A percentile compares a stretch with the other conserved stretches of the same genome.
These are phyloP conservation scores for Populus trichocarpa DNA, from an alignment of 441 rosid genomes.

Conservation along the genomic window DNA sequence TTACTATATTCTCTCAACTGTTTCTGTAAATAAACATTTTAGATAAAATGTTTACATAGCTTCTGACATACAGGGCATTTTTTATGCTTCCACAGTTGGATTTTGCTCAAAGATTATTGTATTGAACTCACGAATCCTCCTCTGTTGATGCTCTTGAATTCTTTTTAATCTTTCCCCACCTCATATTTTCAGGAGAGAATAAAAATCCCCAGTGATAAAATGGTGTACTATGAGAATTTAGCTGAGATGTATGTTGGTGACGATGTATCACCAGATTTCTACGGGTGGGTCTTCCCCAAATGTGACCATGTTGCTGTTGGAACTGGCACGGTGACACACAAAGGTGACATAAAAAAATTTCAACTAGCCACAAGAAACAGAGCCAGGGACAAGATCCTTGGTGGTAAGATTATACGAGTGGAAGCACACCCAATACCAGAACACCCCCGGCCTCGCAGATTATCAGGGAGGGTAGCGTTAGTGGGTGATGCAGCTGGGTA, in stretches of 20 bases:
- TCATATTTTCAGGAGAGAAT: slow-evolving; percentile 65
- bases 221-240: slow-evolving; percentile 79
- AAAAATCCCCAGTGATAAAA: slow-evolving; percentile 75
- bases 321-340: slow-evolving; percentile 90
- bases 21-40: neutral
- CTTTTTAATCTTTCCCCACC: neutral
- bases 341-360: slow-evolving; percentile 88
- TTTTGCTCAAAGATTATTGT: neutral
- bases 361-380: slow-evolving; percentile 83
- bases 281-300: slow-evolving; percentile 99
- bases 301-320: slow-evolving; percentile 97
- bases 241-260: slow-evolving; percentile 96
- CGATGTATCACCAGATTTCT: slow-evolving; percentile 91
- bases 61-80: neutral
- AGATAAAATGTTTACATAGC: neutral
- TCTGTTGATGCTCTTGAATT: neutral
- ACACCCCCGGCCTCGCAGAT: slow-evolving; percentile 77
- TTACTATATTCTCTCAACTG: neutral
- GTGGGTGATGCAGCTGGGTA: slow-evolving; percentile 16
- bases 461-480: slow-evolving; percentile 66
- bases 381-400: slow-evolving; percentile 82
- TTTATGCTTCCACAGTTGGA: neutral
- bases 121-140: neutral
- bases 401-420: slow-evolving; percentile 80
- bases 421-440: slow-evolving; percentile 95